Percentiles rank a stretch among this genome's conserved stretches.
phyloP scores from a whole-genome alignment of 495 filamentous ascomycete genomes.

The Clavariopsis aquatica region DNA sequence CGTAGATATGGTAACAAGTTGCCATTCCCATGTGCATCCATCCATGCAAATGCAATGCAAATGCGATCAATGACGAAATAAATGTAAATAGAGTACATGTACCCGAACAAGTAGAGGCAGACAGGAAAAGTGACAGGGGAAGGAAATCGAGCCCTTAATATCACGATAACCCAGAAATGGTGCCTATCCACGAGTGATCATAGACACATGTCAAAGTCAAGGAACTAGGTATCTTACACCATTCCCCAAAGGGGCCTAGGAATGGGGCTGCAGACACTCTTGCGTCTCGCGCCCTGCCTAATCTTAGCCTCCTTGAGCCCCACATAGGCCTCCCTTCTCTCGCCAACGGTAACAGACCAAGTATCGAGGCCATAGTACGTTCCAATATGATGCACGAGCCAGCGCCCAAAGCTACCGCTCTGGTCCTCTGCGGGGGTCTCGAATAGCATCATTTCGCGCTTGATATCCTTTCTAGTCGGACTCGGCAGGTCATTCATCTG shows the following conservation, averaged over 20 bases:
- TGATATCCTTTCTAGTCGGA: slow-evolving; percentile 42
- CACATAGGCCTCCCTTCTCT: slow-evolving; percentile 85
- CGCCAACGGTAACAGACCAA: slow-evolving; percentile 75
- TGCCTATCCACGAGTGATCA: no score
- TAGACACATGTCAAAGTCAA: no score
- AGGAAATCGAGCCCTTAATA: neutral
- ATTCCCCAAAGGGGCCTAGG: slow-evolving; percentile 30
- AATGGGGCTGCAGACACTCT: slow-evolving; percentile 6
- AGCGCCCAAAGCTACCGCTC: slow-evolving; percentile 83
- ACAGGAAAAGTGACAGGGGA: neutral
- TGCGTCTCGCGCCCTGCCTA: neutral
- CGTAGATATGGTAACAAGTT: no score
- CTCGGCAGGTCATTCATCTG: slow-evolving; percentile 65
- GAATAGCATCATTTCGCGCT: slow-evolving; percentile 66
- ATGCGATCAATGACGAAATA: neutral
- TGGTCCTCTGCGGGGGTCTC: slow-evolving; percentile 72
- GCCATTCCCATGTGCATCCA: neutral
- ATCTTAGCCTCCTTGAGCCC: slow-evolving; percentile 56
- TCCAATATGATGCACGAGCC: slow-evolving; percentile 91
- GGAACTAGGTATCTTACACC: slow-evolving; percentile 25
- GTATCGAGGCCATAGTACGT: slow-evolving; percentile 89
- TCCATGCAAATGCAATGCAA: neutral
- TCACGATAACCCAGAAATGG: neutral
- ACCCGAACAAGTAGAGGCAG: slow-evolving; percentile 1
- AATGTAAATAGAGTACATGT: neutral